These are phyloP conservation scores for Phytophthora cactorum DNA, from an alignment of 352 stramenopile species.

Conservation along the genomic window DNA sequence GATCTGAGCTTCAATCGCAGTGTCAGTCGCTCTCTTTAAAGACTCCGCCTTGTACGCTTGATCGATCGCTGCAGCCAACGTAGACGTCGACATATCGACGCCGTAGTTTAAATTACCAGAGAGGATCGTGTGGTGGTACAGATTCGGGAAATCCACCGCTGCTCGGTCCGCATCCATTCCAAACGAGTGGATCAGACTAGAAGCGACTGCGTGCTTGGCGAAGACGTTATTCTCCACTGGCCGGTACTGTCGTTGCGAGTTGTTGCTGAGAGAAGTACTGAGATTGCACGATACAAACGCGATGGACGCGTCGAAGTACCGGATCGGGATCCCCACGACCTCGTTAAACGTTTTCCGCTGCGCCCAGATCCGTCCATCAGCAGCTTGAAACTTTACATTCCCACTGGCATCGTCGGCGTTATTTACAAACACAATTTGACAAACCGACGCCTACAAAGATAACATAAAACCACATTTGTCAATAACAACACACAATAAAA, in stretches of 20 bases:
- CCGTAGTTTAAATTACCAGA: constrained; percentile 86
- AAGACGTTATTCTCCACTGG: constrained; percentile 39
- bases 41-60: constrained; percentile 82
- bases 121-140: constrained; percentile 87
- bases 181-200: constrained; percentile 81
- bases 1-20: constrained; percentile 67
- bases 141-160: constrained; percentile 80
- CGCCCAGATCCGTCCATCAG: constrained; percentile 72
- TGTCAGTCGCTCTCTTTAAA: constrained; percentile 60
- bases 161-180: constrained; percentile 79
- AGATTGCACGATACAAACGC: constrained; percentile 86
- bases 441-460: constrained; percentile 56
- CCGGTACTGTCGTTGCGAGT: constrained; percentile 33
- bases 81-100: constrained; percentile 52
- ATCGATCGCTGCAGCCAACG: constrained; percentile 53
- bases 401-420: constrained; percentile 81
- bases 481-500: constrained; percentile 8
- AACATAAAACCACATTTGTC: constrained; percentile 3
- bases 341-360: constrained; percentile 81
- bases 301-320: constrained; percentile 87
- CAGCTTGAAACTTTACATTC: constrained; percentile 78
- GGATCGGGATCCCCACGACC: constrained; percentile 79
- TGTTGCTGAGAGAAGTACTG: constrained; percentile 42
- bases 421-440: constrained; percentile 89
- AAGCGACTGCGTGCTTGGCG: constrained; percentile 62